Percentiles rank a stretch among this genome's conserved stretches.
Conservation (phyloP, 106 monocot species). For the Dioscorea zingiberensis region DNA sequence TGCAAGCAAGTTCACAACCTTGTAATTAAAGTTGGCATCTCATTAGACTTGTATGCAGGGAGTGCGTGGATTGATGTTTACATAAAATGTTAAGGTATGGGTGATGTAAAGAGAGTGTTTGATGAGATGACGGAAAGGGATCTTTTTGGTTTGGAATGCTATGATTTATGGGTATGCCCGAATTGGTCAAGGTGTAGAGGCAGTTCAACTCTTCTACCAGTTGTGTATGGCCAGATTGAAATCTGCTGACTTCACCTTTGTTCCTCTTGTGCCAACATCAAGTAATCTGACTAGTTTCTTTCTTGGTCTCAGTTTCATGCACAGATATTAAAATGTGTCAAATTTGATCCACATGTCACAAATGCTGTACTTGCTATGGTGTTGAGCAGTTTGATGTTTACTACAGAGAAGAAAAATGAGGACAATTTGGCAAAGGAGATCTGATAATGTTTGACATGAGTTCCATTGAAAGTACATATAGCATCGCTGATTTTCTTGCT, state of each 20-base stretch:
- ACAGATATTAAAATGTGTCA: constrained; percentile 62
- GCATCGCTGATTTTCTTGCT: too few relatives aligned
- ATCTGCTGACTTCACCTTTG: constrained; percentile 65
- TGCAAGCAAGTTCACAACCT: constrained; percentile 72
- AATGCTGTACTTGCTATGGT: constrained; percentile 82
- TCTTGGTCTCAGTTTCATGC: constrained; percentile 53
- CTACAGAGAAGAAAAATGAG: too few relatives aligned
- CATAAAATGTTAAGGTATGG: constrained; percentile 57
- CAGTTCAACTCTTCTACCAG: constrained; percentile 44
- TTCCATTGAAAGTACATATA: too few relatives aligned
- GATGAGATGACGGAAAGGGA: too few relatives aligned
- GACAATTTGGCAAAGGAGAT: too few relatives aligned
- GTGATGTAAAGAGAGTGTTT: constrained; percentile 67
- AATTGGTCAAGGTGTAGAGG: constrained; percentile 56
- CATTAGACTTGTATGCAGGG: constrained; percentile 48
- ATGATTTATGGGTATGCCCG: constrained; percentile 64
- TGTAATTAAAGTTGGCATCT: too few relatives aligned
- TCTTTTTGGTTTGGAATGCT: constrained; percentile 73
- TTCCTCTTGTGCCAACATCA: constrained; percentile 52
- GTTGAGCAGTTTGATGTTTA: too few relatives aligned
- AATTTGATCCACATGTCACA: constrained; percentile 46
- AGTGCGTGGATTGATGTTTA: constrained; percentile 78
- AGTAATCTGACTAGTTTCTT: constrained; percentile 52
- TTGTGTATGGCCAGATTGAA: too few relatives aligned
- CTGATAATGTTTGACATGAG: too few relatives aligned